A percentile compares a stretch with the other conserved stretches of the same genome.
Conservation (phyloP, 2,329 filamentous ascomycete genomes). For the Nothopassalora personata region DNA sequence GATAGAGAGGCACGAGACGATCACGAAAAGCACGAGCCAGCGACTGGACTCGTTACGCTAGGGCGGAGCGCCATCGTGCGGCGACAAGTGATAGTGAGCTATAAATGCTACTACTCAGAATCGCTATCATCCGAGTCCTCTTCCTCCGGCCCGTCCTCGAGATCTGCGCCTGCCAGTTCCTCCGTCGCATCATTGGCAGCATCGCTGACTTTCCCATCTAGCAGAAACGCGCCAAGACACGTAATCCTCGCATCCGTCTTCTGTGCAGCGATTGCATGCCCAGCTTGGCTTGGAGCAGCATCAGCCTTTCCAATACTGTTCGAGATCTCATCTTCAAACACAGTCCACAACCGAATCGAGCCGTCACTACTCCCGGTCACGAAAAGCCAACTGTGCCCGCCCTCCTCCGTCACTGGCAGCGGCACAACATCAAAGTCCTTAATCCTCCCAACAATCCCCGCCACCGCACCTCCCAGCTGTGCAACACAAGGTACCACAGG, state of each 20-base stretch:
- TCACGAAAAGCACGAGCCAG: background rate
- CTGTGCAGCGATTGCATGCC: constrained; percentile 67
- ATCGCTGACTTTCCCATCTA: constrained; percentile 45
- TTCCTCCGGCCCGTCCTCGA: constrained; percentile 4
- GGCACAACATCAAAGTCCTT: constrained; percentile 77
- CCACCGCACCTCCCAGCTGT: constrained; percentile 65
- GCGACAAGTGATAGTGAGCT: background rate
- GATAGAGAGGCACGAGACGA: background rate
- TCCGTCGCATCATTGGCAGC: constrained; percentile 15
- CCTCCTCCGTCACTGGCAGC: constrained; percentile 36
- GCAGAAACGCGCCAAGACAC: constrained; percentile 78
- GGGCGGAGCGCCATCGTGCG: background rate
- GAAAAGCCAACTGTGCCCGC: constrained; percentile 46
- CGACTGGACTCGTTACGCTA: no score
- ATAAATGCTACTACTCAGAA: constrained; percentile 5
- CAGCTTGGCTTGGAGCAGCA: constrained; percentile 46
- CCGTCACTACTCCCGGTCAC: constrained; percentile 81
- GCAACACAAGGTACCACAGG: constrained; percentile 49
- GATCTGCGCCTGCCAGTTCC: constrained; percentile 11
- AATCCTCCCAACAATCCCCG: constrained; percentile 64
- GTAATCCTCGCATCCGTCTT: constrained; percentile 86
- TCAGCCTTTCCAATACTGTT: constrained; percentile 2
- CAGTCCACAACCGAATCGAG: constrained; percentile 69
- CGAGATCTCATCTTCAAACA: constrained; percentile 6
- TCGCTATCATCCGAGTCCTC: constrained; percentile 9